Evolutionary conservation across 495 filamentous ascomycete species (phyloP).

Genomic region (Penicillium herquei): DNA sequence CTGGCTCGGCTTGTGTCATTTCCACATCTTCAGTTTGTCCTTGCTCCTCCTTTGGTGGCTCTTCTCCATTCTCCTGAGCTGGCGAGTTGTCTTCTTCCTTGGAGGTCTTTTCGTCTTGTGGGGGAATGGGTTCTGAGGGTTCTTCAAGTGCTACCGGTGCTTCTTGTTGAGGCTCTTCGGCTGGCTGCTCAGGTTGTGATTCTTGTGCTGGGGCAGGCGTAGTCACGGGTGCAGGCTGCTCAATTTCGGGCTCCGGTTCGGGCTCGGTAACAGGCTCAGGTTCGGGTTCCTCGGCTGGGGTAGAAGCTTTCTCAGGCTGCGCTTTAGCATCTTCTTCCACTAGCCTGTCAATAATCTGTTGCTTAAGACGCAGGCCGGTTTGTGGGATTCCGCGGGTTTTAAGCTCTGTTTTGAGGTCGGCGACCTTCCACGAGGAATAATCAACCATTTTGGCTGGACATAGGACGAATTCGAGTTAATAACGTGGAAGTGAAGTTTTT

Average conservation of each 20-base stretch:
- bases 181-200: constrained; percentile 12
- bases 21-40: constrained; percentile 3
- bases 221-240: constrained; percentile 2
- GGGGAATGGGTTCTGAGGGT: neutral
- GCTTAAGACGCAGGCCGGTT: constrained; percentile 50
- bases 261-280: constrained; percentile 14
- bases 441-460: constrained; percentile 40
- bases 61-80: neutral
- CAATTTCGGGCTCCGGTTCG: neutral
- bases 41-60: constrained; percentile 1
- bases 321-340: constrained; percentile 40
- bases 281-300: constrained; percentile 14
- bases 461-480: neutral
- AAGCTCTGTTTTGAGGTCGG: constrained; percentile 53
- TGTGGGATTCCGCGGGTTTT: constrained; percentile 51
- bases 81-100: neutral
- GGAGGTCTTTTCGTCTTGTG: constrained; percentile 1
- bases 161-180: constrained; percentile 15
- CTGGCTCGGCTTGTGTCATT: neutral
- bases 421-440: constrained; percentile 53
- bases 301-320: constrained; percentile 10
- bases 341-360: constrained; percentile 48
- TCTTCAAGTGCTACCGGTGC: constrained; percentile 10
- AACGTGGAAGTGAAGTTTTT: neutral
- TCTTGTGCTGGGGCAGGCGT: constrained; percentile 8